Evolutionary conservation across 768 basidiomycete species (phyloP), one percentile per base, ranked within the genome.

Genomic region (Nidula microcarpa): DNA sequence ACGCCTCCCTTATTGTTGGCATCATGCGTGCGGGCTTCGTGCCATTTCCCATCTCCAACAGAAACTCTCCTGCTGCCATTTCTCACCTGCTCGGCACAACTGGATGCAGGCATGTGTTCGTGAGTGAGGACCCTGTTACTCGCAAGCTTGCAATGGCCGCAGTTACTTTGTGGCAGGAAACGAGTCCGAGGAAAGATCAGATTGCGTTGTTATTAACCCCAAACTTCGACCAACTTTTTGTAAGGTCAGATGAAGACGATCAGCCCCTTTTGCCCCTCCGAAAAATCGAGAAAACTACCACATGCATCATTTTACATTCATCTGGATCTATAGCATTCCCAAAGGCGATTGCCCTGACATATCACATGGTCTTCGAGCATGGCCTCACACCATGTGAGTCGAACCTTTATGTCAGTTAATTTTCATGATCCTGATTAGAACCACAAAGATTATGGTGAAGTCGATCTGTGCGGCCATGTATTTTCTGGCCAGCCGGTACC

Each of bases 1-100:
- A 61, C 51, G 57, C 57, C 39, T 43, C 51, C 3, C 10, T 55
- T 14, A 47, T 62, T 10, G 48, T 50, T 6, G 59, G 60, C 7
- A 57, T 55, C 30, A 43, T 58, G 17, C 46, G 46, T 16, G 53
- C 53, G 5, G 63, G 58, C 13, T 55, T 53, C 30, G 18, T 47
- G 33, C 57, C 63, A 0, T 75, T 75, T 56, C 70, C 71, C 6
- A 41, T 33, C 23, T 58, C 45, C 34, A 49, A 30, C 53, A 55
- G 37, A 49, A 54, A 50, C 36, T 51, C 43, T 6, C 6, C 53
- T 51, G n/a, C 46, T 18, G 57, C 33, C 8, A 35, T 53, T 13
- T 34, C 32, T 6, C 44, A 32, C 34, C 47, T 57, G 34, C 18
- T 36, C 8, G 13, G 14, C 36, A 37, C 10, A 18, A 34, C 39